Conservation (phyloP, 2,329 filamentous ascomycete species). For the Myrmaecium sp. region DNA sequence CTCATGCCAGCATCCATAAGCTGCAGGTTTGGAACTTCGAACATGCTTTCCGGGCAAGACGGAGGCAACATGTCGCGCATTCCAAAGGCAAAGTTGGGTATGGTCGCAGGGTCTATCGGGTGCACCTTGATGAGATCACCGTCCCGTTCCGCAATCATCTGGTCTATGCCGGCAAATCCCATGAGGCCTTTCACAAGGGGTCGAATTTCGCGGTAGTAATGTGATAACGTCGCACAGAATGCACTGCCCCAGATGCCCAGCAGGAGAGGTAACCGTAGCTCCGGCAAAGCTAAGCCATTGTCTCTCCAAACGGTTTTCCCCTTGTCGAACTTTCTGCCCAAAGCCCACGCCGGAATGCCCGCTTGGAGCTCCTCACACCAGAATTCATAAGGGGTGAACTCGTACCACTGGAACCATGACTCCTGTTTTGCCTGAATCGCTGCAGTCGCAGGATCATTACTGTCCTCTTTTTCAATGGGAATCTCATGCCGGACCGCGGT, state of each 20-base stretch:
- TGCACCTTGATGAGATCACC: conserved; percentile 82
- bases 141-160: conserved; percentile 65
- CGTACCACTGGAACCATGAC: conserved; percentile 96
- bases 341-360: conserved; percentile 86
- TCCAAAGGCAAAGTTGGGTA: conserved; percentile 77
- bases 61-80: conserved; percentile 60
- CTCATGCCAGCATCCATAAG: conserved; percentile 96
- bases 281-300: conserved; percentile 58
- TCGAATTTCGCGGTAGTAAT: conserved; percentile 90
- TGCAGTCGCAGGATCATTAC: conserved; percentile 16
- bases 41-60: conserved; percentile 63
- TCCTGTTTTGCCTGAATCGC: conserved; percentile 39
- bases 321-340: conserved; percentile 65
- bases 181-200: conserved; percentile 60
- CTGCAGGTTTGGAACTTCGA: conserved; percentile 45
- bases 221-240: conserved; percentile 86
- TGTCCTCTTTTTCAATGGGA: conserved; percentile 40
- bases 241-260: conserved; percentile 95
- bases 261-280: conserved; percentile 65
- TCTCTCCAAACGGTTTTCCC: conserved; percentile 48
- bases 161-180: conserved; percentile 63
- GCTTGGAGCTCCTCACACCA: conserved; percentile 86
- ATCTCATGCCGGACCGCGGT: conserved; percentile 94
- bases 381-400: conserved; percentile 78
- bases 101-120: conserved; percentile 76